Evolutionary conservation across 1,284 basidiomycete genomes (phyloP).

Genomic region (Tilletia caries): DNA sequence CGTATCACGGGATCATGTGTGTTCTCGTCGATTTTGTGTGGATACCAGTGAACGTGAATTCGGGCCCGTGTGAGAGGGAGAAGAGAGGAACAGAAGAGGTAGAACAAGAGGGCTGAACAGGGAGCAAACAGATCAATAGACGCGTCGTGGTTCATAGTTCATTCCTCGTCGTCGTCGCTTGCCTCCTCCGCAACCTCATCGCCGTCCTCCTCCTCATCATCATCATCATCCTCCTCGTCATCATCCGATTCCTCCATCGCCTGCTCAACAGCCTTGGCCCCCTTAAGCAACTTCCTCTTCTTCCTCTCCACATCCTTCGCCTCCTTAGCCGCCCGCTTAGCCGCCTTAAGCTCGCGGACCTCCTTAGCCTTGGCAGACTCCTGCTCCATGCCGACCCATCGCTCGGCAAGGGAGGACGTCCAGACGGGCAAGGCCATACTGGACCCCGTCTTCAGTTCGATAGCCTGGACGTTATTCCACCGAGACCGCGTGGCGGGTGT

Average conservation of each 20-base stretch:
- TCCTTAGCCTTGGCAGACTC: conserved; percentile 16
- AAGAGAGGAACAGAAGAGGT: background rate
- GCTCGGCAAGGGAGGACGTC: conserved; percentile 65
- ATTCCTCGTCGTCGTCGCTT: conserved; percentile 1
- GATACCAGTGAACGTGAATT: background rate
- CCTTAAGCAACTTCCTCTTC: conserved; percentile 13
- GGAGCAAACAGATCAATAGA: background rate
- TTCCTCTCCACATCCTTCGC: conserved; percentile 13
- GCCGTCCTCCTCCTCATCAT: background rate
- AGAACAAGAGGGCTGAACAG: background rate
- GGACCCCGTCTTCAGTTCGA: conserved; percentile 85
- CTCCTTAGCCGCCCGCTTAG: conserved; percentile 11
- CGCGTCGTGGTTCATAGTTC: no score
- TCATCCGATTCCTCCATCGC: conserved; percentile 8
- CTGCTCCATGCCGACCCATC: conserved; percentile 22
- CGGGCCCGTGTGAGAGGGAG: background rate
- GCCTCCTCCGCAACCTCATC: background rate
- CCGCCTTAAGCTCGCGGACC: background rate
- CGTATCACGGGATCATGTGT: no score
- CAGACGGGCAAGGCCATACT: conserved; percentile 86
- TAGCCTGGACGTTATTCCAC: conserved; percentile 86
- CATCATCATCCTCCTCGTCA: background rate
- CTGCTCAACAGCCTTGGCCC: background rate
- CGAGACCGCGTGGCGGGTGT: background rate
- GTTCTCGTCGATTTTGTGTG: no score